These are phyloP conservation scores for Debaryomyces singareniensis DNA, from an alignment of 1,139 yeast species.

Conservation along the genomic window DNA sequence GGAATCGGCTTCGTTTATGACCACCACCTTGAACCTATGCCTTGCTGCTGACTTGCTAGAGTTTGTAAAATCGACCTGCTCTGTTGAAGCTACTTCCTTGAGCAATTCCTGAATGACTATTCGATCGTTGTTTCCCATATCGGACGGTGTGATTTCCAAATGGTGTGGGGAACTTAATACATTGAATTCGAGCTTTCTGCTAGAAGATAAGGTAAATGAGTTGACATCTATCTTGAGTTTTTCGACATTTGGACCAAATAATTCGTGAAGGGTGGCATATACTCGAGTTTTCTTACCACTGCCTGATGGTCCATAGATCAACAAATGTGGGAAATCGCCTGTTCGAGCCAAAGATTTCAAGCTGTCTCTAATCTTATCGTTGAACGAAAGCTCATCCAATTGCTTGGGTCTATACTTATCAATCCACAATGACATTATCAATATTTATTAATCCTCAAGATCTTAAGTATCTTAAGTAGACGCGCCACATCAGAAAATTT, in stretches of 20 bases:
- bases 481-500: too few relatives aligned
- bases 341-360: slow-evolving; percentile 60
- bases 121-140: slow-evolving; percentile 92
- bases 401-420: slow-evolving; percentile 84
- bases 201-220: slow-evolving; percentile 65
- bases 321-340: slow-evolving; percentile 89
- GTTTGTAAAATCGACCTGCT: slow-evolving; percentile 74
- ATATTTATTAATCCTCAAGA: neutral
- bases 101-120: slow-evolving; percentile 90
- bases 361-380: slow-evolving; percentile 55
- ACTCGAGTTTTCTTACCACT: slow-evolving; percentile 96
- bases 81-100: slow-evolving; percentile 92
- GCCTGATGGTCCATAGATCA: slow-evolving; percentile 94
- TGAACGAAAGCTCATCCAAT: slow-evolving; percentile 61
- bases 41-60: slow-evolving; percentile 24
- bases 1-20: slow-evolving; percentile 91
- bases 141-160: slow-evolving; percentile 93
- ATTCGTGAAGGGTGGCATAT: slow-evolving; percentile 68
- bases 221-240: slow-evolving; percentile 85
- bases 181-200: slow-evolving; percentile 79
- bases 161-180: slow-evolving; percentile 88
- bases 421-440: slow-evolving; percentile 88
- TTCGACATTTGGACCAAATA: slow-evolving; percentile 79
- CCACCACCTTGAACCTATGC: slow-evolving; percentile 84
- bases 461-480: too few relatives aligned